Base-by-base conservation (phyloP, 768 basidiomycete species). In the Lactifluus subvellereus region DNA sequence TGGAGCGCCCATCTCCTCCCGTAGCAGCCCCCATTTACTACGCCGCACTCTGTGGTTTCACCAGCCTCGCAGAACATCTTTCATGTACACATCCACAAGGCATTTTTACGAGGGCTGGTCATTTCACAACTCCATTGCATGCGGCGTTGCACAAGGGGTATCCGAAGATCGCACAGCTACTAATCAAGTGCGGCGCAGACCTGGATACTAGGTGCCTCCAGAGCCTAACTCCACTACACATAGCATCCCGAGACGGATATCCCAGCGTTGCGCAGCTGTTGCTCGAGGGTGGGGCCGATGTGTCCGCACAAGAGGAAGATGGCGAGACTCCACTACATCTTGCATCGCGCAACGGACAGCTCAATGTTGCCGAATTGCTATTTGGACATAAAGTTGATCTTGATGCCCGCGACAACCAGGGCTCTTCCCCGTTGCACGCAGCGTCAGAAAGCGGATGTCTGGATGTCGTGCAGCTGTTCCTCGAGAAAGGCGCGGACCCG, bases 281-380 rank as follows among this genome's bases (percentile, higher is more conserved):
- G 27, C 38, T 55, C 16, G 40, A 27, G 13, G 6, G 10, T 32
- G 54, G 40, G 9, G 54, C 40, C 0, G 54, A 43, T 32, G 22
- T 32, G 7, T 42, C 38, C 27, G 22, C 54, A 43, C 54, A 55
- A 32, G 40, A 42, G 5, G 27, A 11, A 3, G 54, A 55, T 72
- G 64, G 71, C 73, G 51, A 76, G 69, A 40, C 68, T 66, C 37
- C 67, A 68, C 69, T 75, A 73, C 59, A 65, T 63, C 54, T 67
- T 62, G 56, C 56, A 48, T 47, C 56, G 37, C 45, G 45, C 10
- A 35, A n/a, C 22, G 56, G 72, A 38, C 48, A 71, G 51, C 27
- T 70, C 68, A 35, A 57, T 40, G 50, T 57, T 14, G 45, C 10
- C 30, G 33, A 3, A 4, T 13, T 57, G 45, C 13, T 57, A 33